Evolutionary conservation across 2,329 filamentous ascomycete species (phyloP).

Genomic region (Colletotrichum sp.): DNA sequence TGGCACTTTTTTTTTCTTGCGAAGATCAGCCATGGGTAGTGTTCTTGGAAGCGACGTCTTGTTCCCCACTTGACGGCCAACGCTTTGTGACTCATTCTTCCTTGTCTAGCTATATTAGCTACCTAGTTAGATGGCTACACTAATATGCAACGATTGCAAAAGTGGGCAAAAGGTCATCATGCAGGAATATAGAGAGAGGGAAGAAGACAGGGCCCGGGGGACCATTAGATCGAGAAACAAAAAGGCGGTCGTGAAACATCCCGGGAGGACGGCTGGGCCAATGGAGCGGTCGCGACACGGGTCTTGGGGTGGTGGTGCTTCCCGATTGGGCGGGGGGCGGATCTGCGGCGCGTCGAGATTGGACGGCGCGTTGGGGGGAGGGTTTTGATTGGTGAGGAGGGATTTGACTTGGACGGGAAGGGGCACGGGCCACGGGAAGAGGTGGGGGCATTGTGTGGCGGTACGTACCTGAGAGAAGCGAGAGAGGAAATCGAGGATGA

Average conservation of each 20-base stretch:
- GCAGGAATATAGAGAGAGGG: background rate
- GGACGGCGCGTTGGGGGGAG: background rate
- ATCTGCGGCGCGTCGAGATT: conserved; percentile 22
- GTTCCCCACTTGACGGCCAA: background rate
- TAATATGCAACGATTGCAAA: background rate
- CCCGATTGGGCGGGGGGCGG: conserved; percentile 13
- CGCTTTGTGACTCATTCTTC: conserved; percentile 14
- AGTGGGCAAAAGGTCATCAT: background rate
- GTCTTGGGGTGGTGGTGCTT: background rate
- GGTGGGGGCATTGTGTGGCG: background rate
- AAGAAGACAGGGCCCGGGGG: background rate
- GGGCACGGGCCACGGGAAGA: background rate
- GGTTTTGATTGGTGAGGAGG: accelerated
- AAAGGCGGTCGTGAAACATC: conserved; percentile 21
- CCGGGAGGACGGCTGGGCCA: conserved; percentile 18
- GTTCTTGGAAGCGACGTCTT: background rate
- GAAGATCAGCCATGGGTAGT: background rate
- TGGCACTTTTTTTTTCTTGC: background rate
- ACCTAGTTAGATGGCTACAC: too few species aligned
- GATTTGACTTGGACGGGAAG: background rate
- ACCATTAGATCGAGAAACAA: conserved; percentile 12
- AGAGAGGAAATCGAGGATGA: background rate
- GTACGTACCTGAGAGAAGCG: background rate
- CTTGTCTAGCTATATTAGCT: background rate
- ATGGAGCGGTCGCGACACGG: conserved; percentile 14